phyloP scores from a whole-genome alignment of 768 basidiomycete genomes.

The Trametes villosa region DNA sequence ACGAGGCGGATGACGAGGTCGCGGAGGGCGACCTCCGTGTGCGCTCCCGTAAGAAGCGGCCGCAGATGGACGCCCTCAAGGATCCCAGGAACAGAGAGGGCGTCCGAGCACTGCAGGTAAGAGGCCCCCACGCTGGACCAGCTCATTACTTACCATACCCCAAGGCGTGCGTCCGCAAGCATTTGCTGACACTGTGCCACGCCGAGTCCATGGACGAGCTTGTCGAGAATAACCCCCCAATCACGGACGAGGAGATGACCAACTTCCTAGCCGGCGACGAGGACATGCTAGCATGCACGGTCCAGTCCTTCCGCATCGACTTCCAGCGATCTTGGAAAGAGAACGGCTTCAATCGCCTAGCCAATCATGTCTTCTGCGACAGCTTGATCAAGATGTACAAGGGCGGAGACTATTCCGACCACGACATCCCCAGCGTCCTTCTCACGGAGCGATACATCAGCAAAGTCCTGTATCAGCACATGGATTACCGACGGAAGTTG shows the following conservation, averaged over 20 bases:
- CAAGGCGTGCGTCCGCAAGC: background rate
- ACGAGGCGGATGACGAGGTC: background rate
- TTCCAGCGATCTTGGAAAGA: background rate
- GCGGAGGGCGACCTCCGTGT: background rate
- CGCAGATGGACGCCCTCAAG: background rate
- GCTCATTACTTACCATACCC: background rate
- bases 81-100: background rate
- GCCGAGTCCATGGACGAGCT: background rate
- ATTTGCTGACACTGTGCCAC: background rate
- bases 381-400: constrained; percentile 2
- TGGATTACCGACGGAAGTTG: background rate
- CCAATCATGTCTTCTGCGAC: background rate
- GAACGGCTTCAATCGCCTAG: background rate
- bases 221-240: background rate
- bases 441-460: background rate
- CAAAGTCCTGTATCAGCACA: background rate
- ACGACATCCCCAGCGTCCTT: background rate
- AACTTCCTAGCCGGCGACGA: background rate
- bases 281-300: background rate
- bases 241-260: background rate
- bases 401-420: background rate
- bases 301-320: constrained; percentile 1
- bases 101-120: background rate
- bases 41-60: background rate
- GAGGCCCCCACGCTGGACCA: background rate